Base-by-base conservation (phyloP, 2,329 filamentous ascomycete genomes). In the Chalaropsis ovoidea region DNA sequence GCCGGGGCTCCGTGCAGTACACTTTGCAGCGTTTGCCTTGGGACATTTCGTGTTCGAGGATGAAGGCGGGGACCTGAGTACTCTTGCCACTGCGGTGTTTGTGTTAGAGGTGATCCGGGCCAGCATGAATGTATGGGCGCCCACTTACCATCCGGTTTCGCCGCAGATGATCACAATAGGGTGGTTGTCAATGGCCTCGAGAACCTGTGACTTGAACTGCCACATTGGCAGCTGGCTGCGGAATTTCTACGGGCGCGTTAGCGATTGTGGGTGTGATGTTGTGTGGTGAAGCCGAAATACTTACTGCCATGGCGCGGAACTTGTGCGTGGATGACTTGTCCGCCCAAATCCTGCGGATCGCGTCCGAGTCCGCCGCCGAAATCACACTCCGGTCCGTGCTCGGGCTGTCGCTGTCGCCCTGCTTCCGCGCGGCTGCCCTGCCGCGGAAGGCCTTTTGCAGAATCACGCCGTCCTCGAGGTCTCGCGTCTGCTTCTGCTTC, bases 151-250 rank as follows among this genome's bases (percentile, higher is more conserved):
- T 70, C 94, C 94, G 2, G 94, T 99, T 76, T 99, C 94, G 73
- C 94, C 94, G 73, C 93, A 97, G 39, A 99, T 84, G 67, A 99
- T 96, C 10, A 94, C 86, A 10, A 95, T 88, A 71, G 94, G 92
- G 69, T 95, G 83, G 24, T 82, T 80, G 60, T 90, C 86, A 39
- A 99, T 86, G 1, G 89, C 83, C 31, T 84, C 80, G 13, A 97
- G 77, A 7, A 96, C 90, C 62, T 90, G 82, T 13, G 89, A 78
- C 69, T 86, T 87, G 74, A 94, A 96, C 13, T 83, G 81, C 83
- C 89, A 96, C 79, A 99, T 96, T 0, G 94, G 94, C 19, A 99
- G 81, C 70, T 88, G 88, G 79, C 85, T 86, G 65, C 94, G 86
- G 41, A 81, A 85, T 73, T 82, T 76, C 74, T 79, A 68, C 8